phyloP scores from a whole-genome alignment of 345 rosid species.

The Crucihimalaya himalaica region DNA sequence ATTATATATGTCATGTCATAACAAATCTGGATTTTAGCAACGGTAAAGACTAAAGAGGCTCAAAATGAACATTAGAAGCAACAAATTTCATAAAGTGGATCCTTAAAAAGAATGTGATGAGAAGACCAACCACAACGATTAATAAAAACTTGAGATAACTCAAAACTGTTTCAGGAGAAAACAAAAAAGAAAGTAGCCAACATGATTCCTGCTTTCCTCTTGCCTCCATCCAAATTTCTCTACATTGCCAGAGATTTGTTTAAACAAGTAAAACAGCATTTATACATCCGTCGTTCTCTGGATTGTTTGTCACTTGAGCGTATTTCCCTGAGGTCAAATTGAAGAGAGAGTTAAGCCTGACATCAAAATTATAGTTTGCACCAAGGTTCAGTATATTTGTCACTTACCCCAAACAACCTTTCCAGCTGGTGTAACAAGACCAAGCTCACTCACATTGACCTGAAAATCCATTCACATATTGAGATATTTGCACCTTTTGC shows the following conservation, averaged over 20 bases:
- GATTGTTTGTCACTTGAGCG: conserved; percentile 95
- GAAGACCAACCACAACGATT: background rate
- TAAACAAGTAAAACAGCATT: conserved; percentile 86
- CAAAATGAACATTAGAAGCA: background rate
- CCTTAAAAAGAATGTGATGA: background rate
- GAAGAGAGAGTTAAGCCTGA: background rate
- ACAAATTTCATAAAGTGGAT: background rate
- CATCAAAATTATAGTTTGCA: background rate
- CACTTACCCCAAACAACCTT: conserved; percentile 94
- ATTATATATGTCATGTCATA: too few relatives aligned
- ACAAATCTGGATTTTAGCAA: background rate
- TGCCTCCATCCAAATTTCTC: background rate
- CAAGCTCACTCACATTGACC: conserved; percentile 97
- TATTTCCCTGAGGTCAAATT: conserved; percentile 67
- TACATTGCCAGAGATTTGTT: conserved; percentile 22
- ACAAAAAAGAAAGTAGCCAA: background rate
- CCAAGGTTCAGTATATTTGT: background rate
- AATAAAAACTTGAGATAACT: background rate
- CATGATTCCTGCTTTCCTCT: conserved; percentile 6
- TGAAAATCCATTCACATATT: conserved; percentile 33
- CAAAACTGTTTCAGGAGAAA: conserved; percentile 11
- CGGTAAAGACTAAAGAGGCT: background rate
- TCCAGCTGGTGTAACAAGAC: conserved; percentile 89
- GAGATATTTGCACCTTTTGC: background rate
- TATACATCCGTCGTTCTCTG: conserved; percentile 89